phyloP scores from a whole-genome alignment of 2,329 filamentous ascomycete species.

The Calonectria honghensis region DNA sequence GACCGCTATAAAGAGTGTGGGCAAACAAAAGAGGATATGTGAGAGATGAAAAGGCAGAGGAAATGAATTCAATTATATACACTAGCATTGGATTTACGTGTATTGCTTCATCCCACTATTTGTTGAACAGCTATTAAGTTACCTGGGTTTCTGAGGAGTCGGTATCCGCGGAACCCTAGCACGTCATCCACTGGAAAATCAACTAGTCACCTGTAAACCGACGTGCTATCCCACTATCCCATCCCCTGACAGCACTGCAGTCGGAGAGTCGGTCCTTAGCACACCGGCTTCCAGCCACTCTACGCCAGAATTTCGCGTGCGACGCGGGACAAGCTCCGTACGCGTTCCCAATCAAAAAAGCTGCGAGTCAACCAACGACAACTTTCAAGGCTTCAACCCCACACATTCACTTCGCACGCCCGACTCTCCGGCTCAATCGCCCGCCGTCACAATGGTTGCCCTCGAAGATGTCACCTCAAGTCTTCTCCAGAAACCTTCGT shows the following conservation, averaged over 20 bases:
- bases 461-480: constrained; percentile 59
- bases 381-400: constrained; percentile 30
- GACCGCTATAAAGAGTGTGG: neutral
- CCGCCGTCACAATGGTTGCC: constrained; percentile 57
- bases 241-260: neutral
- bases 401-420: constrained; percentile 13
- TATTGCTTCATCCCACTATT: neutral
- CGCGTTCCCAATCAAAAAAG: constrained; percentile 46
- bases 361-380: constrained; percentile 7
- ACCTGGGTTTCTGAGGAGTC: neutral
- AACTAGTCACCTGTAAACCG: constrained; percentile 27
- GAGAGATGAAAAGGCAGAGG: no score
- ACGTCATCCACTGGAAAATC: constrained; percentile 45
- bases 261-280: constrained; percentile 23
- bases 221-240: constrained; percentile 28
- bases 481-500: constrained; percentile 60
- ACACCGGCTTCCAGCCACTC: constrained; percentile 50
- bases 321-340: constrained; percentile 47
- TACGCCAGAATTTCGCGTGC: constrained; percentile 53
- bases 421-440: constrained; percentile 4
- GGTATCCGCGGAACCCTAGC: constrained; percentile 35
- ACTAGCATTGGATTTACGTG: no score
- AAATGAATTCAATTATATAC: neutral
- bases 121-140: neutral
- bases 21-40: no score